These are phyloP conservation scores for Candida manassasensis DNA, from an alignment of 805 yeast species.

Conservation along the genomic window DNA sequence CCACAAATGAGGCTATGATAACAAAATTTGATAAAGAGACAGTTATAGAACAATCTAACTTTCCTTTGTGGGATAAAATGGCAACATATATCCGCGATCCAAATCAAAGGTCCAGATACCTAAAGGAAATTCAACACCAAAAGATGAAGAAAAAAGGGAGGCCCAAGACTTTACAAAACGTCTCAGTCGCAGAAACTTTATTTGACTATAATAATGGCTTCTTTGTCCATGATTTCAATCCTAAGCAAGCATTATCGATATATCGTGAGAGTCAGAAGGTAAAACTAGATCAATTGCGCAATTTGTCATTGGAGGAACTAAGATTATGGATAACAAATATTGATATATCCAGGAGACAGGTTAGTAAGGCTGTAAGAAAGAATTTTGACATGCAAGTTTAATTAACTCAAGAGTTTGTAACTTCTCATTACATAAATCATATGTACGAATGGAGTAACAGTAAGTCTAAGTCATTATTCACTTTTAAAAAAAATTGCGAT, in stretches of 20 bases:
- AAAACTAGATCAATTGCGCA: neutral
- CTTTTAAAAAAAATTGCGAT: constrained; percentile 44
- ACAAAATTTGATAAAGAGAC: constrained; percentile 10
- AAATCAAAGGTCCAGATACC: constrained; percentile 1
- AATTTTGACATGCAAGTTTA: neutral
- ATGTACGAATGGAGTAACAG: neutral
- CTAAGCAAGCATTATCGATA: constrained; percentile 1
- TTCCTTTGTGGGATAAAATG: constrained; percentile 13
- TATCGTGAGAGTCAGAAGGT: constrained; percentile 1
- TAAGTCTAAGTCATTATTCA: neutral
- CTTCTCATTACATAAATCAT: neutral
- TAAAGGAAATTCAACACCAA: constrained; percentile 8
- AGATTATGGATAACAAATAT: constrained; percentile 5
- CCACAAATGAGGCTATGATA: constrained; percentile 15
- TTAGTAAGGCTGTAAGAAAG: constrained; percentile 4
- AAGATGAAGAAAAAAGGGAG: constrained; percentile 1
- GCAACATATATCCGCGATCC: constrained; percentile 2
- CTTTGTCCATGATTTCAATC: constrained; percentile 24
- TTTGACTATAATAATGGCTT: constrained; percentile 23
- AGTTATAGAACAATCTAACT: constrained; percentile 13
- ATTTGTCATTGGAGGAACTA: constrained; percentile 2
- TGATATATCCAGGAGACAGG: constrained; percentile 7
- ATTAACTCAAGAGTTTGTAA: neutral
- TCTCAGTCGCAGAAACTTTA: constrained; percentile 6
- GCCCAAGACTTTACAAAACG: neutral